Percentiles rank a stretch among this genome's conserved stretches.
phyloP scores from a whole-genome alignment of 1,284 basidiomycete genomes.

The Rhodotorula sp. region DNA sequence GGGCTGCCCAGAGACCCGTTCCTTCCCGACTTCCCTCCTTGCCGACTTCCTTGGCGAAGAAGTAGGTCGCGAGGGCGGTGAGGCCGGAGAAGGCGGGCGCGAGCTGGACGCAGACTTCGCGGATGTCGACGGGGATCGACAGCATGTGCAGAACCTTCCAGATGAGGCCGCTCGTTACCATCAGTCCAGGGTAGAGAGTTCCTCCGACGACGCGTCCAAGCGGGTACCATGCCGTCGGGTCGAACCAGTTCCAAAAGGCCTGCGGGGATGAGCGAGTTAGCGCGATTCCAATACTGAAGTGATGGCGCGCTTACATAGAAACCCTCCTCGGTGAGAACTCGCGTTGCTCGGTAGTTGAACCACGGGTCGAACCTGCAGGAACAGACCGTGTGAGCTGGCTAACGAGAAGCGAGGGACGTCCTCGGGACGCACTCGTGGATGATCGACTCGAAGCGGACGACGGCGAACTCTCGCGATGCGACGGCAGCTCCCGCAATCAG shows the following conservation, averaged over 20 bases:
- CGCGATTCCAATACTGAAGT: too few species aligned
- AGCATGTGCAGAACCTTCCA: constrained; percentile 84
- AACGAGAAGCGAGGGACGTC: not conserved
- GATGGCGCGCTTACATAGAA: constrained; percentile 70
- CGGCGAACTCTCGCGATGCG: constrained; percentile 92
- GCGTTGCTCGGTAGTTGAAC: constrained; percentile 81
- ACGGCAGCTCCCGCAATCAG: constrained; percentile 91
- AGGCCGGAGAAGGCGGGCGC: constrained; percentile 95
- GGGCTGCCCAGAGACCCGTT: constrained; percentile 93
- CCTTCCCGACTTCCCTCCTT: constrained; percentile 58
- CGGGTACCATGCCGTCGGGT: constrained; percentile 88
- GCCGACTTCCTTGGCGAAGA: constrained; percentile 85
- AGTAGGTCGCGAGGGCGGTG: constrained; percentile 67
- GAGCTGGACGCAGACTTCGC: constrained; percentile 94
- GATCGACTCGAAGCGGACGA: constrained; percentile 97
- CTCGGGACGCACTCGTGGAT: constrained; percentile 75
- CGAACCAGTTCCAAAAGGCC: constrained; percentile 99
- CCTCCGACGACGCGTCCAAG: constrained; percentile 97
- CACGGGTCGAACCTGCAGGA: constrained; percentile 67
- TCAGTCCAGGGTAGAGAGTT: constrained; percentile 95
- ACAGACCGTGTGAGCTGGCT: not conserved
- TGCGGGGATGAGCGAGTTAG: constrained; percentile 48
- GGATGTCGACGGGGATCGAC: constrained; percentile 94
- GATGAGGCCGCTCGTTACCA: constrained; percentile 96
- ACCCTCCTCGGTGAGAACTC: constrained; percentile 81